phyloP scores from a whole-genome alignment of 352 stramenopile genomes.

The Peronosclerospora sorghi region DNA sequence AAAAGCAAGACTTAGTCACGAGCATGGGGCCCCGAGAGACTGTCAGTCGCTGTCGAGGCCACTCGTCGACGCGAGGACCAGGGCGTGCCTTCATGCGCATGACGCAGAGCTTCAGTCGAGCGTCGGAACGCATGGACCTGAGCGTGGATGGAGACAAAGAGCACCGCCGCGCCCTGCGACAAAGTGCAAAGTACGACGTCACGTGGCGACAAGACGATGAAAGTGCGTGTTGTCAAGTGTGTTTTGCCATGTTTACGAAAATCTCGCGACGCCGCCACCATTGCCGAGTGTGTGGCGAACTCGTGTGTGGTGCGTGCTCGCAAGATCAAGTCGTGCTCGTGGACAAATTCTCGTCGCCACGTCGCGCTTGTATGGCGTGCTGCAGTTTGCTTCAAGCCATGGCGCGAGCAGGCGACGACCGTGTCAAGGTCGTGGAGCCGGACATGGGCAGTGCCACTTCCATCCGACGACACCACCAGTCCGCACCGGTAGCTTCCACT shows the following conservation, averaged over 20 bases:
- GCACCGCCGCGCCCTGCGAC: constrained; percentile 8
- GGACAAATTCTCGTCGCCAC: constrained; percentile 36
- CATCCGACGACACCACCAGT: constrained; percentile 9
- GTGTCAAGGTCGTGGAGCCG: constrained; percentile 30
- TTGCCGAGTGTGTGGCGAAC: constrained; percentile 65
- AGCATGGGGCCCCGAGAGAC: constrained; percentile 15
- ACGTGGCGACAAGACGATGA: constrained; percentile 53
- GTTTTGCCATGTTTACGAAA: constrained; percentile 61
- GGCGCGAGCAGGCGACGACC: constrained; percentile 30
- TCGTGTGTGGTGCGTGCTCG: constrained; percentile 69
- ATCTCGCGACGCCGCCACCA: constrained; percentile 65
- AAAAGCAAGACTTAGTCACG: constrained; percentile 15
- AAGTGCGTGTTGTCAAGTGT: constrained; percentile 50
- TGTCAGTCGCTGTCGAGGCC: constrained; percentile 7
- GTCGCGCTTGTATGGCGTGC: constrained; percentile 51
- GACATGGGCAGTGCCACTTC: constrained; percentile 8
- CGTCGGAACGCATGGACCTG: constrained; percentile 19
- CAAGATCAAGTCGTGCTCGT: constrained; percentile 45
- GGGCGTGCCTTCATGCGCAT: constrained; percentile 7
- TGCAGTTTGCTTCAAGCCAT: constrained; percentile 48
- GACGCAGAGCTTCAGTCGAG: constrained; percentile 21
- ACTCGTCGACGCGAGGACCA: too few relatives aligned
- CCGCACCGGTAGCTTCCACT: constrained; percentile 5
- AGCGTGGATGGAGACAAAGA: background rate
- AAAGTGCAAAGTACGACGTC: constrained; percentile 63